These are phyloP conservation scores for Triticum timopheevii DNA, from an alignment of 176 grass and related monocot genomes.

Conservation along the genomic window DNA sequence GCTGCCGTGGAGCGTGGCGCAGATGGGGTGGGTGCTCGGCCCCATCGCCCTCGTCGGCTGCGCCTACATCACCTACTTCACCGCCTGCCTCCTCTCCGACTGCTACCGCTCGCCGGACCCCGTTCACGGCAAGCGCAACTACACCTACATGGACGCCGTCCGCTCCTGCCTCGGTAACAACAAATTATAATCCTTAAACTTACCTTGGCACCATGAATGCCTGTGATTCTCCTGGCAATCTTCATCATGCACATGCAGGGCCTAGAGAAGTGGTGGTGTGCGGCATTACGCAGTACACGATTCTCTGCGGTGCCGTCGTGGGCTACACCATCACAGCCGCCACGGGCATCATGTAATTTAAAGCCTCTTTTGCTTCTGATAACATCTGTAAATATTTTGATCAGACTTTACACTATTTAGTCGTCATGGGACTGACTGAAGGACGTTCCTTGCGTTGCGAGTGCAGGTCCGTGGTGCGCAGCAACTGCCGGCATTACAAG, in stretches of 20 bases:
- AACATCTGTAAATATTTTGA: background rate
- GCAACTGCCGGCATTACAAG: constrained; percentile 63
- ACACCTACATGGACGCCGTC: constrained; percentile 94
- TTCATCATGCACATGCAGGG: constrained; percentile 26
- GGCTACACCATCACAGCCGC: constrained; percentile 93
- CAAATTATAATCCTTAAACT: background rate
- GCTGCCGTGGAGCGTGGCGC: constrained; percentile 94
- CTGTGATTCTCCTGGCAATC: background rate
- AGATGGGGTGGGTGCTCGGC: constrained; percentile 93
- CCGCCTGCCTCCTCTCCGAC: constrained; percentile 75
- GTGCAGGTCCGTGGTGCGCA: constrained; percentile 71
- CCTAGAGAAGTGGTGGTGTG: constrained; percentile 64
- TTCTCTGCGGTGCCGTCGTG: constrained; percentile 82
- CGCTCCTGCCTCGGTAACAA: constrained; percentile 83
- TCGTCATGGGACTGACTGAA: background rate
- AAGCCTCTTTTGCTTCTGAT: background rate
- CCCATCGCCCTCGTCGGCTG: constrained; percentile 77
- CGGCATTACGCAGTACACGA: constrained; percentile 63
- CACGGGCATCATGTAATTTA: constrained; percentile 75
- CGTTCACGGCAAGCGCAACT: constrained; percentile 82
- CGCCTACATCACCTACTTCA: constrained; percentile 87
- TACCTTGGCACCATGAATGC: background rate
- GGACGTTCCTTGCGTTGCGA: background rate
- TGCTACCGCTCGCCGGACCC: constrained; percentile 90
- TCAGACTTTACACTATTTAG: background rate